Conservation (phyloP, 257 asterid genomes). For the Forsythia suspensa region DNA sequence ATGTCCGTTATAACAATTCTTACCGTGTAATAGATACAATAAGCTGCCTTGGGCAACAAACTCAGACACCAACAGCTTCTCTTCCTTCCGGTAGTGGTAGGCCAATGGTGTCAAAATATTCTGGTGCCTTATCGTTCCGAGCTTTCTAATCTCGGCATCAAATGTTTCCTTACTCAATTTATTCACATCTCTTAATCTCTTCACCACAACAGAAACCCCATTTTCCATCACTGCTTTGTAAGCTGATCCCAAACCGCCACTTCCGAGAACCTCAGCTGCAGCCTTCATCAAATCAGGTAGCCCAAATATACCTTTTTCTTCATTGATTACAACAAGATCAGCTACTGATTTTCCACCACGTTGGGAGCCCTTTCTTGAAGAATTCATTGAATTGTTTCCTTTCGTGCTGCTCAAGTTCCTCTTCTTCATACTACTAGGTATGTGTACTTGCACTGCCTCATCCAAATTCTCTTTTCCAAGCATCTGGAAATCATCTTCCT, state of each 20-base stretch:
- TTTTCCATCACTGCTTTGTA: conserved; percentile 72
- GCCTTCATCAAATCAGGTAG: conserved; percentile 93
- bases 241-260: conserved; percentile 80
- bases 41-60: conserved; percentile 74
- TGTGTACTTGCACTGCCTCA: conserved; percentile 44
- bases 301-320: conserved; percentile 66
- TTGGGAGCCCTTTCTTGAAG: conserved; percentile 37
- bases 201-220: conserved; percentile 79
- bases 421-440: conserved; percentile 32
- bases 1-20: background rate
- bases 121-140: conserved; percentile 56
- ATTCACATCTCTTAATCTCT: conserved; percentile 75
- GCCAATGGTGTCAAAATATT: conserved; percentile 81
- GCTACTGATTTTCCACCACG: conserved; percentile 24
- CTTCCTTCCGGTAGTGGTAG: conserved; percentile 74
- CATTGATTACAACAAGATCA: conserved; percentile 70
- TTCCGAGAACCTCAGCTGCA: conserved; percentile 92
- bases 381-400: conserved; percentile 25
- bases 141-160: conserved; percentile 59
- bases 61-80: conserved; percentile 81
- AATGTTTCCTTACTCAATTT: conserved; percentile 67
- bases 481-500: conserved; percentile 40
- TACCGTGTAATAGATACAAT: conserved; percentile 74
- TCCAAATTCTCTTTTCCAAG: conserved; percentile 53
- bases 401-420: conserved; percentile 35